Base-by-base conservation (phyloP, 2,329 filamentous ascomycete species). In the Aspergillus piperis region DNA sequence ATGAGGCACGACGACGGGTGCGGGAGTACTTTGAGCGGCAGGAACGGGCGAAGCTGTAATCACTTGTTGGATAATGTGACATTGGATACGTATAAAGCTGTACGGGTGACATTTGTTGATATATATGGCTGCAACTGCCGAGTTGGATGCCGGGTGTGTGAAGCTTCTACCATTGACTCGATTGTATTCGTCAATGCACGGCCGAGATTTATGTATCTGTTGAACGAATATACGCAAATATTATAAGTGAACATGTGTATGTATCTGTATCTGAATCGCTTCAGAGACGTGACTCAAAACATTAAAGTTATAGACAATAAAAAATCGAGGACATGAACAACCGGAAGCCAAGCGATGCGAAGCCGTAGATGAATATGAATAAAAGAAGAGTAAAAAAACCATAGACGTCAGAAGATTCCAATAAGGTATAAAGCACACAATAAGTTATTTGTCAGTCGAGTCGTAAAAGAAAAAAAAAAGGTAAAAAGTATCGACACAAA, bases 1-100 rank as follows among this genome's bases (percentile, higher is more conserved):
- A 89, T 19, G 86, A 91, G 58, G 92, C 92, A 49, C 86, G 88
- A 75, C 79, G 69, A 41, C 89, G 87, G 74, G 84, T 96, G 2
- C 83, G 80, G 70, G 87, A 90, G 77, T 97, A 96, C 76, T 96
- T 96, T 72, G 77, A 80, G 50, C 63, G 52, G 71, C 71, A 49
- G 70, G 54, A 69, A 5, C 47, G 47, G 64, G 73, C 76, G 54
- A 84, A 82, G 71, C 66, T 84, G 65, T 83, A 73, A 62, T 23
- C n/a, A 19, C 32, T 36, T 36, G 11, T 36, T 36, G 10, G 32
- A 36, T 36, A n/a, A n/a, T n/a, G n/a, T n/a, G 11, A 27, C 7
- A 8, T 36, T 13, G 4, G 11, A 36, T 36, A 11, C 30, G 1
- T 11, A 36, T 36, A 5, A 2, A 36, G 32, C 32, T 36, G 32